Evolutionary conservation across 2,329 filamentous ascomycete genomes (phyloP), one percentile per base, ranked within the genome.

Genomic region (Ophiostoma piceae): DNA sequence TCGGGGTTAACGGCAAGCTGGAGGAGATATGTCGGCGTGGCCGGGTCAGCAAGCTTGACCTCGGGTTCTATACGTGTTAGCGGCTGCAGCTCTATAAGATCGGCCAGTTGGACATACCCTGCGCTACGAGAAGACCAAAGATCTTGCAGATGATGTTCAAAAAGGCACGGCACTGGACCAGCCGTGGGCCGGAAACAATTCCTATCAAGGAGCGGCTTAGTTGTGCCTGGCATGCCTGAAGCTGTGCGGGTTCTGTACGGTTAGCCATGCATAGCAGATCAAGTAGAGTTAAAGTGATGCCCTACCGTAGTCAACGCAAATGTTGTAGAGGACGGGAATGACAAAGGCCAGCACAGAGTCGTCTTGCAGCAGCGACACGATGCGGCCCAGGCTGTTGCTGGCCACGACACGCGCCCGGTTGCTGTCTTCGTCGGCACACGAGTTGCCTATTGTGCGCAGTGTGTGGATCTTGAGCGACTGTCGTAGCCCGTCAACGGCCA

Each of bases 391-490:
- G 32, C 81, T 80, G 66, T 81, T 81, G 16, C 82, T 81, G 0
- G 82, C 78, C 3, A 88, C 81, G 1, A 89, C 81, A 0, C 83
- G 81, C 7, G 81, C 84, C 70, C 87, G 81, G 74, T 89, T 90
- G 71, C 85, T 83, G 75, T 90, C 86, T 73, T 84, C 85, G 73
- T 89, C 87, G 26, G 87, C 87, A 72, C 85, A 88, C 11, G 85
- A 84, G 75, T 90, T 90, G 16, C 87, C 87, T 19, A 87, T 80
- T 26, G 88, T 76, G 32, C 87, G 84, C 19, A 89, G 78, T 8
- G 82, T 77, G 69, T 89, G 87, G 8, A 85, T 79, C 64, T 81
- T 81, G n/a, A 88, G 78, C 0, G 79, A 75, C 41, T 80, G 78
- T 9, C 65, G 65, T 32, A 66, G 65, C 1, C 76, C 77, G 3